Evolutionary conservation across 257 asterid genomes (phyloP), one percentile per base, ranked within the genome.

Genomic region (Solanum bulbocastanum): DNA sequence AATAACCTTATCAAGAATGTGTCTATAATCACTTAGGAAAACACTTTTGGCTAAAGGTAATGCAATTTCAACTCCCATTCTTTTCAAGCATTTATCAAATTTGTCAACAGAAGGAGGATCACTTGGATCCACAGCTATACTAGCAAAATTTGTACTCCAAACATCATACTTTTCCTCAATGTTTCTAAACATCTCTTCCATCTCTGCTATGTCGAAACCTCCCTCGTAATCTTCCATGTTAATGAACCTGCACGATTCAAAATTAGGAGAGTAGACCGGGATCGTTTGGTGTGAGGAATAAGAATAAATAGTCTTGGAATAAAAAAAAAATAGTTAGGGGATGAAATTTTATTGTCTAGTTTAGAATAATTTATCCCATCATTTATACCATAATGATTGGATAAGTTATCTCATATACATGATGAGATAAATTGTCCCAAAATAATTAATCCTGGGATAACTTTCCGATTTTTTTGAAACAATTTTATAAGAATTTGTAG

Each of bases 161-260:
- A 90, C 86, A n/a, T 93, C 95, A 42, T 87, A 96, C 88, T 93
- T 90, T 32, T 92, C 86, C 46, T 95, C 93, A 0, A 96, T 93
- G 90, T 87, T 92, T 36, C 88, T 62, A 30, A 96, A 89, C 42
- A 96, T 84, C 37, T 94, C 90, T 37, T 96, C 96, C 5, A 95
- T 66, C 4, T 86, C 87, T 15, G 90, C 44, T 89, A 90, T 69
- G 16, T 92, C 93, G 76, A 94, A 95, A 27, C 99, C 99, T 32
- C 99, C 99, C 87, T 93, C 95, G 44, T 96, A 96, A 14, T 88
- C 97, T 32, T 93, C 97, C n/a, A 9, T 3, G 90, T 96, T 96
- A 76, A 89, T 10, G 18, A 90, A 81, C 90, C 99, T 96, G 60
- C 32, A 27, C 16, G 16, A 65, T 65, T 65, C 33, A n/a, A 14